Evolutionary conservation across 805 yeast genomes (phyloP).

Genomic region (Cyberlindnera euphorbiiphila): DNA sequence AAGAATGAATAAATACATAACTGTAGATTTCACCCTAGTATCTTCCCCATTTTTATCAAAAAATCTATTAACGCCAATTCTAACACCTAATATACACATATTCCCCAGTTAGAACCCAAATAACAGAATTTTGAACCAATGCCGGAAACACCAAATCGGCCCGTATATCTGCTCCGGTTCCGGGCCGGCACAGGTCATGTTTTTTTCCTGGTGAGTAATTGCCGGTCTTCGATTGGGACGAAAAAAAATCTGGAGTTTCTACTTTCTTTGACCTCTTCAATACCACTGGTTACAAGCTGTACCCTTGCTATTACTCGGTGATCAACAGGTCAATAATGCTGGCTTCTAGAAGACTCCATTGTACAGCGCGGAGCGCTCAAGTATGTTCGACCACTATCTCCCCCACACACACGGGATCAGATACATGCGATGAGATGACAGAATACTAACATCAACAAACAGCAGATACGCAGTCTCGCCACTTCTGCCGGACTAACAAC

Average conservation of each 20-base stretch:
- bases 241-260: slow-evolving; percentile 2
- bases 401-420: no score
- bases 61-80: no score
- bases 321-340: no score
- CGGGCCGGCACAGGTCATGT: slow-evolving; percentile 3
- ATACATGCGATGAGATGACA: slow-evolving; percentile 2
- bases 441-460: slow-evolving; percentile 3
- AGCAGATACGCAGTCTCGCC: slow-evolving; percentile 21
- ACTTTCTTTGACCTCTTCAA: not conserved
- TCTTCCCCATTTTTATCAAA: no score
- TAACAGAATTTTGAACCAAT: no score
- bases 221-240: slow-evolving; percentile 14
- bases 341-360: slow-evolving; percentile 11
- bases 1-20: no score
- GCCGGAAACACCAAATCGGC: not conserved
- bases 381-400: no score
- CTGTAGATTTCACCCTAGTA: no score
- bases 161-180: slow-evolving; percentile 5
- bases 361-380: slow-evolving; percentile 13
- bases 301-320: slow-evolving; percentile 8
- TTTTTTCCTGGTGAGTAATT: slow-evolving; percentile 15
- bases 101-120: no score
- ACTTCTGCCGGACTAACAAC: slow-evolving; percentile 24
- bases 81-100: no score
- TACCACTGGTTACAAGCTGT: slow-evolving; percentile 13